phyloP scores from a whole-genome alignment of 129 eudicot species.

The Dittrichia graveolens region DNA sequence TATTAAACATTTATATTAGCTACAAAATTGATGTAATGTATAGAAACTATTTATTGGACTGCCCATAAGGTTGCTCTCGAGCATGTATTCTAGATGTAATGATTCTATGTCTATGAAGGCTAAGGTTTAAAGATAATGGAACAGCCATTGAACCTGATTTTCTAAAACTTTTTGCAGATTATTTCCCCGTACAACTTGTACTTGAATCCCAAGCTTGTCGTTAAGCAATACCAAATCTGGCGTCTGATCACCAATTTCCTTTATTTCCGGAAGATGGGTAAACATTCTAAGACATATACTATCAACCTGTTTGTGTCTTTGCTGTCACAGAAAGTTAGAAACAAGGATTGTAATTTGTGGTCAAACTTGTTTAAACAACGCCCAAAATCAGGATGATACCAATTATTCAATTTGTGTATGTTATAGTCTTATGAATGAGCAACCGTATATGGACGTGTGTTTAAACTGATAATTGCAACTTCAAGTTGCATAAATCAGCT shows the following conservation, averaged over 20 bases:
- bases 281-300: conserved; percentile 11
- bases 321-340: conserved; percentile 1
- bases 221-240: conserved; percentile 96
- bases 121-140: conserved; percentile 2
- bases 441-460: neutral
- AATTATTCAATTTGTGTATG: neutral
- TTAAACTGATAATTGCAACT: neutral
- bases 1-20: neutral
- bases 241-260: conserved; percentile 86
- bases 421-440: conserved; percentile 7
- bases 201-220: conserved; percentile 85
- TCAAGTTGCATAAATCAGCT: neutral
- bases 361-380: conserved; percentile 11
- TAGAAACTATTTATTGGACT: neutral
- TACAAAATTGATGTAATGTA: neutral
- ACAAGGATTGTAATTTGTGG: conserved; percentile 15
- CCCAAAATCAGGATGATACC: neutral
- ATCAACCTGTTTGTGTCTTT: conserved; percentile 13
- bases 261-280: conserved; percentile 98
- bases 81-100: neutral
- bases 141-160: conserved; percentile 10
- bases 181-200: conserved; percentile 88
- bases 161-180: conserved; percentile 60
- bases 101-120: neutral
- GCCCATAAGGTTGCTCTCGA: neutral